Conservation (phyloP, 352 stramenopile species). For the Globisporangium perplexum region DNA sequence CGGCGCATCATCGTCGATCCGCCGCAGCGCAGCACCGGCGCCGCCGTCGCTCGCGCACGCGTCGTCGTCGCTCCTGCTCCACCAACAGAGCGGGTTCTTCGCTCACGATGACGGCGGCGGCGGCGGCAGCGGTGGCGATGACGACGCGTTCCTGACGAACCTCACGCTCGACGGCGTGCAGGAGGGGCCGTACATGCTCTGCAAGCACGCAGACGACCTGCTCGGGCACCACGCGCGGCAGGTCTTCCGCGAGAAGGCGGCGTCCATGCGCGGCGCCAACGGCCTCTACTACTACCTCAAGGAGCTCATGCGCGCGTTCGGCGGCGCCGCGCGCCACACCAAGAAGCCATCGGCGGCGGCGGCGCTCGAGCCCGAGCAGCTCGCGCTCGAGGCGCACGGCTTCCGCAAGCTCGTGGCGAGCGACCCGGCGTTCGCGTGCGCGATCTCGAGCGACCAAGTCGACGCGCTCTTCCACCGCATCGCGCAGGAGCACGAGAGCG, state of each 20-base stretch:
- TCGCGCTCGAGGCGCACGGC: slow-evolving; percentile 60
- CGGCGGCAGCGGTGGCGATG: slow-evolving; percentile 28
- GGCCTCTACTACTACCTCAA: slow-evolving; percentile 85
- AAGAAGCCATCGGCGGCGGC: slow-evolving; percentile 39
- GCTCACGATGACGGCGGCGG: slow-evolving; percentile 2
- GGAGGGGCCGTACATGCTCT: slow-evolving; percentile 77
- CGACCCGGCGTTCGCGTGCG: slow-evolving; percentile 66
- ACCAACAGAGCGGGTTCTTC: neutral
- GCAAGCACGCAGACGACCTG: slow-evolving; percentile 79
- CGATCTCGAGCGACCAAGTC: slow-evolving; percentile 62
- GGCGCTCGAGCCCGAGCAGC: slow-evolving; percentile 27
- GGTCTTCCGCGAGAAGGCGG: slow-evolving; percentile 79
- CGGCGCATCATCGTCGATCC: neutral
- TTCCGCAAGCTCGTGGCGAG: slow-evolving; percentile 77
- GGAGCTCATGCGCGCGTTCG: slow-evolving; percentile 72
- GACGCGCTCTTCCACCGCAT: slow-evolving; percentile 75
- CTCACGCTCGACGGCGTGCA: slow-evolving; percentile 76
- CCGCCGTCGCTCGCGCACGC: neutral
- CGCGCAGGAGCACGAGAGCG: slow-evolving; percentile 39
- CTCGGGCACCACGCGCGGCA: slow-evolving; percentile 73
- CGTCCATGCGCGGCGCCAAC: slow-evolving; percentile 75
- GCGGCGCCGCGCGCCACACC: slow-evolving; percentile 25
- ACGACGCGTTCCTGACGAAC: slow-evolving; percentile 47
- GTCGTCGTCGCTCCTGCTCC: slow-evolving; percentile 3
- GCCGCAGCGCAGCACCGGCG: neutral